Percentiles rank a stretch among this genome's conserved stretches.
Conservation (phyloP, 2,329 filamentous ascomycete species). For the Sporothrix dimorphospora region DNA sequence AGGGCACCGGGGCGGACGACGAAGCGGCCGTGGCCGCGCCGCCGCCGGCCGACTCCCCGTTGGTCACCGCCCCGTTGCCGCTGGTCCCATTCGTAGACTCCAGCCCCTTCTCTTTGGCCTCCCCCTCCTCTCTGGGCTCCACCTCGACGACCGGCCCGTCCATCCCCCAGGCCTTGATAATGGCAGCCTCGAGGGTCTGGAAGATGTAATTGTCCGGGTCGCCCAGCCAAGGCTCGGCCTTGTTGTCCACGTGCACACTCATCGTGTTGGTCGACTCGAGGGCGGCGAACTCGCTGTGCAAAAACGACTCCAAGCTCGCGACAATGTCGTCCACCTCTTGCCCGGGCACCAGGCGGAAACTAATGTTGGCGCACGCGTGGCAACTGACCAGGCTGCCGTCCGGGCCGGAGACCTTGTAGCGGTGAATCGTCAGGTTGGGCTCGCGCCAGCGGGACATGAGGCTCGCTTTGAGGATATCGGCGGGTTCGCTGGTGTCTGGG, state of each 20-base stretch:
- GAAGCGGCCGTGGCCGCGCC: neutral
- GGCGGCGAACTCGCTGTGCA: conserved; percentile 70
- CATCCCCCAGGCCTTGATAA: conserved; percentile 81
- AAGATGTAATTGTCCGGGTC: conserved; percentile 91
- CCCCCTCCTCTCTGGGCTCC: neutral
- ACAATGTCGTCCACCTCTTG: conserved; percentile 84
- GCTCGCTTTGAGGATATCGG: conserved; percentile 75
- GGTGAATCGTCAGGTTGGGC: conserved; percentile 90
- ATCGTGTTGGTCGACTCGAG: conserved; percentile 82
- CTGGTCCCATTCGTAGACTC: neutral
- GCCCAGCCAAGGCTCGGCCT: conserved; percentile 94
- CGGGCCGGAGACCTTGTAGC: conserved; percentile 88
- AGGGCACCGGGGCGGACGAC: neutral
- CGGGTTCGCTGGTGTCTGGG: conserved; percentile 56
- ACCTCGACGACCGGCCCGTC: conserved; percentile 36
- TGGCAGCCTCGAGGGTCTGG: conserved; percentile 80
- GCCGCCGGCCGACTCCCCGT: neutral
- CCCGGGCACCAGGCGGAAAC: conserved; percentile 88
- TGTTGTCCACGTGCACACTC: conserved; percentile 83
- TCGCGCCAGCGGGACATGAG: conserved; percentile 96
- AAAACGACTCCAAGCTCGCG: conserved; percentile 65
- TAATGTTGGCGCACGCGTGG: conserved; percentile 84
- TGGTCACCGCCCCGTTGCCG: too few relatives aligned
- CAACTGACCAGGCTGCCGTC: conserved; percentile 91
- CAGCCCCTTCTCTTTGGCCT: neutral